Percentiles rank a stretch among this genome's conserved stretches.
phyloP scores from a whole-genome alignment of 148 eudicot species.

The Cornus controversa region DNA sequence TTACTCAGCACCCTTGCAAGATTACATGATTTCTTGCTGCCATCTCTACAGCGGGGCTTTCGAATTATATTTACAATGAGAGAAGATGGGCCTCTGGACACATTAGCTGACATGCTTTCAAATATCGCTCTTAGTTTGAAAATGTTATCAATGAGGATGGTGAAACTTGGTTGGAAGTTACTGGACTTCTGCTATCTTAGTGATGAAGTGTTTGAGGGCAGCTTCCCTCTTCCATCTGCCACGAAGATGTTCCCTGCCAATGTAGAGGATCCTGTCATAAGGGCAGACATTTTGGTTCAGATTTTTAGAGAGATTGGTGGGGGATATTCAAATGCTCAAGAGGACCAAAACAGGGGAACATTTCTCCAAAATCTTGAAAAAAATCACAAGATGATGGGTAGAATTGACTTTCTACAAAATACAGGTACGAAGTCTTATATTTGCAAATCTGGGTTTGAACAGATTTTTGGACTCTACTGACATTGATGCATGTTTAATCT shows the following conservation, averaged over 20 bases:
- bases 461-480: conserved; percentile 4
- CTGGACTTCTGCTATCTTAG: conserved; percentile 68
- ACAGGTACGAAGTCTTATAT: conserved; percentile 41
- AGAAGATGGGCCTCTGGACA: conserved; percentile 28
- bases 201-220: conserved; percentile 56
- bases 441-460: background rate
- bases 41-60: conserved; percentile 73
- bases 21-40: conserved; percentile 81
- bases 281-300: conserved; percentile 89
- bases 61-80: conserved; percentile 44
- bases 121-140: conserved; percentile 57
- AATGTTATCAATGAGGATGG: conserved; percentile 68
- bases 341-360: conserved; percentile 44
- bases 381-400: conserved; percentile 49
- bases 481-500: background rate
- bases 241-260: conserved; percentile 88
- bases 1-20: conserved; percentile 63
- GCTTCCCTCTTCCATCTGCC: conserved; percentile 52
- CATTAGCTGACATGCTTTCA: conserved; percentile 41
- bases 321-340: conserved; percentile 43
- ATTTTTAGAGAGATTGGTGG: conserved; percentile 70
- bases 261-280: conserved; percentile 80
- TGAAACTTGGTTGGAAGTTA: conserved; percentile 79
- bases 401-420: conserved; percentile 55
- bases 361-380: conserved; percentile 72